Percentiles rank a stretch among this genome's conserved stretches.
phyloP scores from a whole-genome alignment of 2,329 filamentous ascomycete genomes.

The Fusarium foetens region DNA sequence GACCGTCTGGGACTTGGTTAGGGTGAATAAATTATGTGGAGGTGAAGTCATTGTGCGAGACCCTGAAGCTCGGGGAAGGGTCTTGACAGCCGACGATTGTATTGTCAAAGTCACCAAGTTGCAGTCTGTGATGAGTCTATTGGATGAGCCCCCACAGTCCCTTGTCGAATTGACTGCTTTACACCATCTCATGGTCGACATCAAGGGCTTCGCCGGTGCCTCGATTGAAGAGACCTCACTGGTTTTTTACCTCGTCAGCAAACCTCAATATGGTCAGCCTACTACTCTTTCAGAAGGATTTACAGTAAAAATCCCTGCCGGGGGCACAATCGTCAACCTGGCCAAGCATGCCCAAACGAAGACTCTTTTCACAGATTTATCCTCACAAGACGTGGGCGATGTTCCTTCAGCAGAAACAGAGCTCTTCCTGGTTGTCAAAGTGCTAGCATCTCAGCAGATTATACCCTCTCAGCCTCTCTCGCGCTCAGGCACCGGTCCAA shows the following conservation, averaged over 20 bases:
- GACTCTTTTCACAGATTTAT: conserved; percentile 89
- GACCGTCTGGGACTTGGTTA: conserved; percentile 95
- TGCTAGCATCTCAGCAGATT: conserved; percentile 70
- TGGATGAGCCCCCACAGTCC: conserved; percentile 81
- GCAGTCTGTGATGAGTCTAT: conserved; percentile 94
- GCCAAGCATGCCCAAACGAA: conserved; percentile 75
- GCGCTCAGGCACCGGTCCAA: conserved; percentile 60
- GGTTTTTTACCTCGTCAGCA: conserved; percentile 80
- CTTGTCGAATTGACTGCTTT: conserved; percentile 75
- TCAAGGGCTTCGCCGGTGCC: conserved; percentile 83
- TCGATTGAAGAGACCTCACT: conserved; percentile 80
- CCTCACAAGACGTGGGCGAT: conserved; percentile 76
- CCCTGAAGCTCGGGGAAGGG: conserved; percentile 81
- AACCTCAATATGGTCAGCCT: conserved; percentile 70
- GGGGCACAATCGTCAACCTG: conserved; percentile 74
- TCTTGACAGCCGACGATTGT: conserved; percentile 92
- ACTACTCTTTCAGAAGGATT: conserved; percentile 84
- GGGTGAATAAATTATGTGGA: conserved; percentile 91
- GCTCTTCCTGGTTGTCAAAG: conserved; percentile 84
- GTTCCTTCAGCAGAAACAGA: conserved; percentile 72
- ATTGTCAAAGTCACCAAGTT: conserved; percentile 90
- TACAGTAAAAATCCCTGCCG: conserved; percentile 78
- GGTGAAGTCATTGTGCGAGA: conserved; percentile 96
- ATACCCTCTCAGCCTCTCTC: conserved; percentile 59
- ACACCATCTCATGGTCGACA: conserved; percentile 84